phyloP scores from a whole-genome alignment of 2,329 filamentous ascomycete species.

The Trichoderma polysporum region DNA sequence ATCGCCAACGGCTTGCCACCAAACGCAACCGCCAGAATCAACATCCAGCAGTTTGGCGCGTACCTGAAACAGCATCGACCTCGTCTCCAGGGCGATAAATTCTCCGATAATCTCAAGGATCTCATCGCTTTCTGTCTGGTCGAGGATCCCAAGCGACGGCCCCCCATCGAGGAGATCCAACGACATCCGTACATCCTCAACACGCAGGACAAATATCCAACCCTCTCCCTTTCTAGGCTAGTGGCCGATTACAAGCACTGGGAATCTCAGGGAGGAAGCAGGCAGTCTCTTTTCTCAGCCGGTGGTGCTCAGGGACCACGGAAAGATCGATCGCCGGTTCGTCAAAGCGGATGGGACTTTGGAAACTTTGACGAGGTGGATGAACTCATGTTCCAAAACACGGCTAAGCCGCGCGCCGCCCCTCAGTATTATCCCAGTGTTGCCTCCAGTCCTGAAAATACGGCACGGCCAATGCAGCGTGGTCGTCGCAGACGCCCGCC shows the following conservation, averaged over 20 bases:
- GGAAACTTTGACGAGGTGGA: slow-evolving; percentile 32
- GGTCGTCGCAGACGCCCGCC: slow-evolving; percentile 41
- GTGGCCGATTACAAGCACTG: slow-evolving; percentile 67
- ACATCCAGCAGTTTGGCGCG: slow-evolving; percentile 43
- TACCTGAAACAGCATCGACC: slow-evolving; percentile 51
- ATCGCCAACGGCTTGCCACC: slow-evolving; percentile 65
- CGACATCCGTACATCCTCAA: slow-evolving; percentile 63
- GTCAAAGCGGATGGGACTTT: slow-evolving; percentile 60
- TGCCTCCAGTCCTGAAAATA: slow-evolving; percentile 17
- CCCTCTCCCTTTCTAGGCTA: slow-evolving; percentile 57
- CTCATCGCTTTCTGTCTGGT: slow-evolving; percentile 63
- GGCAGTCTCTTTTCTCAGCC: slow-evolving; percentile 56
- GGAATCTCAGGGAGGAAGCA: slow-evolving; percentile 66
- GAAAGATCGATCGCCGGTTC: slow-evolving; percentile 38
- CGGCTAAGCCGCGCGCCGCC: slow-evolving; percentile 5
- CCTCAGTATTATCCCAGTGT: slow-evolving; percentile 2
- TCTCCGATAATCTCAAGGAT: slow-evolving; percentile 55
- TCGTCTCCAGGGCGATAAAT: slow-evolving; percentile 57
- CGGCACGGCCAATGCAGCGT: slow-evolving; percentile 22
- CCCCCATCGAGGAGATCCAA: slow-evolving; percentile 59
- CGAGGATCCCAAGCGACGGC: slow-evolving; percentile 55
- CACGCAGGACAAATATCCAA: slow-evolving; percentile 59
- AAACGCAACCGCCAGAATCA: slow-evolving; percentile 45
- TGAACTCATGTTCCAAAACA: slow-evolving; percentile 19
- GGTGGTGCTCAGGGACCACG: slow-evolving; percentile 47